phyloP scores from a whole-genome alignment of 768 basidiomycete genomes.

The Thelephora aurantiotincta region DNA sequence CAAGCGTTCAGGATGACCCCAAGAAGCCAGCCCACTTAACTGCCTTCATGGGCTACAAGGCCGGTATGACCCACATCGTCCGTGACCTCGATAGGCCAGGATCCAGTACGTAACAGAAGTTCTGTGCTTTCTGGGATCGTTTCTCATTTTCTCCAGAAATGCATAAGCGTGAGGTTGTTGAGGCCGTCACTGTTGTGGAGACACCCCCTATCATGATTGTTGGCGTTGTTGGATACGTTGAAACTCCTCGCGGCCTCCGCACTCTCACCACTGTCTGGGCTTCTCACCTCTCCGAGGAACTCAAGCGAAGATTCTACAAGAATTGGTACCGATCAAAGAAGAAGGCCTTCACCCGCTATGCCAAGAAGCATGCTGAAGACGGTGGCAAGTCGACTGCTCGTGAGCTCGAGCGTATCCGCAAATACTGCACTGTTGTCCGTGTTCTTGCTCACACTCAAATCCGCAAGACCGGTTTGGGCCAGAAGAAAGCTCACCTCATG shows the following conservation, averaged over 20 bases:
- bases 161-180: slow-evolving; percentile 99
- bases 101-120: slow-evolving; percentile 60
- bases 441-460: slow-evolving; percentile 99
- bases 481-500: slow-evolving; percentile 99
- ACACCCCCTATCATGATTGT: slow-evolving; percentile 94
- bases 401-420: slow-evolving; percentile 98
- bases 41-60: slow-evolving; percentile 98
- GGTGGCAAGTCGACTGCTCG: slow-evolving; percentile 82
- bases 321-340: slow-evolving; percentile 99
- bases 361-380: slow-evolving; percentile 97
- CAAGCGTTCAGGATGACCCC: slow-evolving; percentile 76
- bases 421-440: slow-evolving; percentile 99
- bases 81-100: slow-evolving; percentile 98
- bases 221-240: slow-evolving; percentile 98
- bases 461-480: slow-evolving; percentile 91
- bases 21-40: slow-evolving; percentile 99
- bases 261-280: slow-evolving; percentile 99
- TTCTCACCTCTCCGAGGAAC: slow-evolving; percentile 90
- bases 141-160: slow-evolving; percentile 49
- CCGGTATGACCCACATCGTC: slow-evolving; percentile 99
- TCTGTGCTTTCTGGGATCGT: neutral
- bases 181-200: slow-evolving; percentile 92
- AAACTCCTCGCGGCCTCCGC: slow-evolving; percentile 97
- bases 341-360: slow-evolving; percentile 99
- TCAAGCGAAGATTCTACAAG: slow-evolving; percentile 99